Conservation (phyloP, 352 stramenopile genomes). For the Phytophthora syringae region DNA sequence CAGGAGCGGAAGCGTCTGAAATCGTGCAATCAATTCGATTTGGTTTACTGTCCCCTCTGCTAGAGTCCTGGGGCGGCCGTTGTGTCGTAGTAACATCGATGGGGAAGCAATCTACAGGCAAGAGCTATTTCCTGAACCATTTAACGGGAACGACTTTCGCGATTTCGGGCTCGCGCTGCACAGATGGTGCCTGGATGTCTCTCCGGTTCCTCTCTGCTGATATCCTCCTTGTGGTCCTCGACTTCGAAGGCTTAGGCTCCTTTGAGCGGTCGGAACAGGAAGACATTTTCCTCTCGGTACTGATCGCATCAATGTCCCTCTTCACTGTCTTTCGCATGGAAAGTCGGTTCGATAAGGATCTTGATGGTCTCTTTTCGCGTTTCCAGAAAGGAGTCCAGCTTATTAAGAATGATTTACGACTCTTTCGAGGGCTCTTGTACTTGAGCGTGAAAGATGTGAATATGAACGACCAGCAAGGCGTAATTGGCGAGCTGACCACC, state of each 20-base stretch:
- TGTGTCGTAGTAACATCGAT: conserved; percentile 44
- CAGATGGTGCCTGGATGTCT: conserved; percentile 48
- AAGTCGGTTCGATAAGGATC: conserved; percentile 79
- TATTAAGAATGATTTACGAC: conserved; percentile 53
- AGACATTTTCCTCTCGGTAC: conserved; percentile 73
- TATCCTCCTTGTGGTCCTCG: conserved; percentile 67
- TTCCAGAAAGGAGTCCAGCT: conserved; percentile 76
- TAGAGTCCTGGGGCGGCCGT: conserved; percentile 37
- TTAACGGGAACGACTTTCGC: conserved; percentile 70
- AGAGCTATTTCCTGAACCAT: conserved; percentile 83
- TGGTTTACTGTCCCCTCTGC: conserved; percentile 34
- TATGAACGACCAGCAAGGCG: conserved; percentile 53
- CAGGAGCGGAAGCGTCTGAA: conserved; percentile 32
- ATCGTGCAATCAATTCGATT: conserved; percentile 54
- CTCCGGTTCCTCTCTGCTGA: conserved; percentile 31
- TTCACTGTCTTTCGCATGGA: conserved; percentile 81
- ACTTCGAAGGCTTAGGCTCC: conserved; percentile 79
- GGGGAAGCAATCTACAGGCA: conserved; percentile 76
- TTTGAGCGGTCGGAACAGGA: conserved; percentile 79
- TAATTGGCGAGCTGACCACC: conserved; percentile 52
- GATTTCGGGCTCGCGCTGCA: conserved; percentile 46
- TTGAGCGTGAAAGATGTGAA: conserved; percentile 81
- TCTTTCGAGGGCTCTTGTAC: conserved; percentile 65
- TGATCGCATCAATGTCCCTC: conserved; percentile 72
- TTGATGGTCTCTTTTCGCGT: conserved; percentile 63